A percentile compares a stretch with the other conserved stretches of the same genome.
phyloP scores from a whole-genome alignment of 108 stramenopile species.

The Pseudonitzschia multiseries region DNA sequence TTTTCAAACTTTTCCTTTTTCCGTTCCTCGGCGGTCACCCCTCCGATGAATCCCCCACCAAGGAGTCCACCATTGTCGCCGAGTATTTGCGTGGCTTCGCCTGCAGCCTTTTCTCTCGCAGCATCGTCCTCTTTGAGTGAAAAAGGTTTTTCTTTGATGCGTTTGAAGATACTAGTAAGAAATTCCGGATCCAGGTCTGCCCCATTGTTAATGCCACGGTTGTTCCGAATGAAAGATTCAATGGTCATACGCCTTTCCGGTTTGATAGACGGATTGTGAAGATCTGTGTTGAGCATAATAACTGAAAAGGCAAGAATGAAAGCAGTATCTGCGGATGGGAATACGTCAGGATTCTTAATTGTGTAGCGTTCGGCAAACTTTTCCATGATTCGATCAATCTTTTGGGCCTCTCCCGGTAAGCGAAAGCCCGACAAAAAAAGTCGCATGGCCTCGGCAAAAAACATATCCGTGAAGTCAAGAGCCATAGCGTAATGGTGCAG shows the following conservation, averaged over 20 bases:
- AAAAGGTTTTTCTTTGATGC: conserved; percentile 92
- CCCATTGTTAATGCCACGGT: conserved; percentile 95
- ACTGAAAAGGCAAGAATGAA: conserved; percentile 99
- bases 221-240: conserved; percentile 91
- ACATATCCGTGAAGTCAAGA: conserved; percentile 85
- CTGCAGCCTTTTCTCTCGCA: conserved; percentile 60
- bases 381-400: conserved; percentile 99
- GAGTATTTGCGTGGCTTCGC: conserved; percentile 32
- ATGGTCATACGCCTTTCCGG: conserved; percentile 93
- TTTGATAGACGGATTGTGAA: conserved; percentile 98
- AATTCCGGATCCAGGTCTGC: conserved; percentile 90
- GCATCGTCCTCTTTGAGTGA: conserved; percentile 96
- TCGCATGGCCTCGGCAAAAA: conserved; percentile 96
- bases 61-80: conserved; percentile 68
- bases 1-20: conserved; percentile 83
- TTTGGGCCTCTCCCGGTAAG: conserved; percentile 98
- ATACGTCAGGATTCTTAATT: conserved; percentile 83
- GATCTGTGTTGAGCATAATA: conserved; percentile 99
- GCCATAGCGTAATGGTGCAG: conserved; percentile 91
- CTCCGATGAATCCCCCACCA: conserved; percentile 59
- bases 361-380: conserved; percentile 97
- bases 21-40: conserved; percentile 61
- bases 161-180: conserved; percentile 90
- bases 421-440: conserved; percentile 96
- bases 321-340: conserved; percentile 96